These are phyloP conservation scores for Kregervanrija delftensis DNA, from an alignment of 805 yeast species.

Conservation along the genomic window DNA sequence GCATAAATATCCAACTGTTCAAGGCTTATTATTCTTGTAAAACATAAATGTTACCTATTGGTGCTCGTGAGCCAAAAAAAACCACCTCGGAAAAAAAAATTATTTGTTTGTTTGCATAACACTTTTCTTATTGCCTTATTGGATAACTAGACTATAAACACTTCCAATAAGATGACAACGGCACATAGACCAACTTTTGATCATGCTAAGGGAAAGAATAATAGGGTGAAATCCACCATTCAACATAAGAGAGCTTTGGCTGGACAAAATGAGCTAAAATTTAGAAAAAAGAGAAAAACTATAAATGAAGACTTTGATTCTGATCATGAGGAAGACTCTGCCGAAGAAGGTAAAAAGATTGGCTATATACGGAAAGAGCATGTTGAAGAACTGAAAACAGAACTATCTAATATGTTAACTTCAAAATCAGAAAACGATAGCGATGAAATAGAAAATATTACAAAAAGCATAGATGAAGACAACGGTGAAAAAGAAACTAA, in stretches of 20 bases:
- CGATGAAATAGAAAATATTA: constrained; percentile 43
- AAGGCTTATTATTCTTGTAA: too few relatives aligned
- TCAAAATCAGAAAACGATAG: constrained; percentile 6
- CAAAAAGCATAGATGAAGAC: constrained; percentile 31
- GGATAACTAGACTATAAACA: background rate
- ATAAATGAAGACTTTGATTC: constrained; percentile 23
- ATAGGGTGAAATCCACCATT: constrained; percentile 36
- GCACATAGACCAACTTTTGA: constrained; percentile 68
- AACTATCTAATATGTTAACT: background rate
- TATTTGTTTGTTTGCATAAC: background rate
- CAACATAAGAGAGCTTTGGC: constrained; percentile 49
- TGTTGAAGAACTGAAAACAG: background rate
- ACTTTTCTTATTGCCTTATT: background rate
- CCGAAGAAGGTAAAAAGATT: background rate
- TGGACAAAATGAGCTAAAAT: constrained; percentile 48
- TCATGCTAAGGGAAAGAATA: constrained; percentile 49
- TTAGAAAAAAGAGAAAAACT: constrained; percentile 24
- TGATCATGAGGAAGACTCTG: background rate
- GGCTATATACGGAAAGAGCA: background rate
- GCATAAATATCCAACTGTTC: too few relatives aligned
- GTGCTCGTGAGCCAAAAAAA: too few relatives aligned
- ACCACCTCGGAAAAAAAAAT: constrained; percentile 1
- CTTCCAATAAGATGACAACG: constrained; percentile 43
- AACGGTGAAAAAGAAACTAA: constrained; percentile 14
- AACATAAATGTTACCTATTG: too few relatives aligned